Conservation (phyloP, 2,329 filamentous ascomycete genomes). For the Setomelanomma holmii region DNA sequence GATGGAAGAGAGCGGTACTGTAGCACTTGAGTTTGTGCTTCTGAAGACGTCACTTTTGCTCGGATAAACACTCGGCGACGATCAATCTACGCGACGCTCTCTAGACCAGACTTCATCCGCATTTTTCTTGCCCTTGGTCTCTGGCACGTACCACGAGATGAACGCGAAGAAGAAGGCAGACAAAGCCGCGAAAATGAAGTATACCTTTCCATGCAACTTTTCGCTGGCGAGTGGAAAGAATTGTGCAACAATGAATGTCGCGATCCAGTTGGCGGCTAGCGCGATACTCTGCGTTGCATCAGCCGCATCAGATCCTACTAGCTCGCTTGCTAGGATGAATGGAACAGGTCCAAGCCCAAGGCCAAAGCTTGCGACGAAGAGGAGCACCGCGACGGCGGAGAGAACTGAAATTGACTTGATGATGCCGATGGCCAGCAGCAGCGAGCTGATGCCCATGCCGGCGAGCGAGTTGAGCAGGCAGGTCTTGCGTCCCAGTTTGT, state of each 20-base stretch:
- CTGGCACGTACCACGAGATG: slow-evolving; percentile 77
- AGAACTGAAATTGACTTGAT: slow-evolving; percentile 73
- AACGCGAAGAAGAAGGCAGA: slow-evolving; percentile 75
- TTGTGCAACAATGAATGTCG: slow-evolving; percentile 91
- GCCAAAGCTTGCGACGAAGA: slow-evolving; percentile 90
- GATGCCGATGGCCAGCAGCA: slow-evolving; percentile 82
- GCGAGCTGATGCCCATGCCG: slow-evolving; percentile 81
- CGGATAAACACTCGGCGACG: not conserved
- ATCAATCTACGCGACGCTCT: slow-evolving; percentile 48
- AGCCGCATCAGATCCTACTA: slow-evolving; percentile 88
- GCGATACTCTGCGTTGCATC: slow-evolving; percentile 91
- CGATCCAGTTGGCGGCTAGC: slow-evolving; percentile 84
- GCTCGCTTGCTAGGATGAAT: slow-evolving; percentile 90
- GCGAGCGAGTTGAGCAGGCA: slow-evolving; percentile 83
- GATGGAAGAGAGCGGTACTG: too few species aligned
- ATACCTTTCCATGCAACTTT: slow-evolving; percentile 81
- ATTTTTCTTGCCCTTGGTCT: slow-evolving; percentile 85
- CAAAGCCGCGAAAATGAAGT: slow-evolving; percentile 86
- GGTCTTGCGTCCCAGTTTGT: slow-evolving; percentile 84
- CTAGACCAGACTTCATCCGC: slow-evolving; percentile 92
- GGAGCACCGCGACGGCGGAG: slow-evolving; percentile 79
- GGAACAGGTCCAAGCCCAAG: slow-evolving; percentile 92
- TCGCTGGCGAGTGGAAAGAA: slow-evolving; percentile 91
- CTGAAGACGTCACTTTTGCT: not conserved
- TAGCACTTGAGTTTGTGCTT: too few species aligned